Base-by-base conservation (phyloP, 768 basidiomycete species). In the Lyophyllum decastes region DNA sequence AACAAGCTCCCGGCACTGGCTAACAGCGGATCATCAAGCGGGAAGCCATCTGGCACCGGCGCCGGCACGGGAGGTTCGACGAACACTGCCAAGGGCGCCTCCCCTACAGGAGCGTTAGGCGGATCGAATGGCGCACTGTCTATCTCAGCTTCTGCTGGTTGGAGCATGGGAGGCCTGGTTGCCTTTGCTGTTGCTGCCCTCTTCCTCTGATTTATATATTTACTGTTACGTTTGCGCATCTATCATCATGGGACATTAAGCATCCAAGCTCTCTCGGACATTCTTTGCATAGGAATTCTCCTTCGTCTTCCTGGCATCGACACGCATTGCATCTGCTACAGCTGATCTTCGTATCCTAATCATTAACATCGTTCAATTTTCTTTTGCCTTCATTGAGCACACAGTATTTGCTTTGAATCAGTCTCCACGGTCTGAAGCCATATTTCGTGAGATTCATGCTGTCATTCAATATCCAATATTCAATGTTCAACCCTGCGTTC, bases 1-100 rank as follows among this genome's bases (percentile, higher is more conserved):
- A 65, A 67, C 38, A 68, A 71, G 49, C 73, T 89, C 26, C 76
- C 79, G 26, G 61, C 73, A n/a, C 74, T 77, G 2, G 75, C 78
- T n/a, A 73, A 80, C 2, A 61, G 78, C 7, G 26, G 25, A 38
- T 35, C 49, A 21, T 43, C 54, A 3, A 53, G 55, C 24, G 49
- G 49, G 9, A 50, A 33, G 10, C 10, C 51, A 19, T 44, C 34
- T 16, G 55, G 30, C 11, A 27, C 59, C 11, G 54, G 60, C 6
- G 56, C 34, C 10, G 55, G 30, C 11, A 27, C 59, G 17, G 54
- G 60, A 7, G 56, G 54, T 41, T 25, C 54, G 2, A 59, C 60
- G 40, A 58, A 47, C 24, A 52, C 63, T 26, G 51, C 52, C 17
- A 64, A 61, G 30, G 58, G 64, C 9, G 61, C 59, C 2, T 26